Evolutionary conservation across 768 basidiomycete genomes (phyloP).

Genomic region (Kwoniella dendrophila): DNA sequence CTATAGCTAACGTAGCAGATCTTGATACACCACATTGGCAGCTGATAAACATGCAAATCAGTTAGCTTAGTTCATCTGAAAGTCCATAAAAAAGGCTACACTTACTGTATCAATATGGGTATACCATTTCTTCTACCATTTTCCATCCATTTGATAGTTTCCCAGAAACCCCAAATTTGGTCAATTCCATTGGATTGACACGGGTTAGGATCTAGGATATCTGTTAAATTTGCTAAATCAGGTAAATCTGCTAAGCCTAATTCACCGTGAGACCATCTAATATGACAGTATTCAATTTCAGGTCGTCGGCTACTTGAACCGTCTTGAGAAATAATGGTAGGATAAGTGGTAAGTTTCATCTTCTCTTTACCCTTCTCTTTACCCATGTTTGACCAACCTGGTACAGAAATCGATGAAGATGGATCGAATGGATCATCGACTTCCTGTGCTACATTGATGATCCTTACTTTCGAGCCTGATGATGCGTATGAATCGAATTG

Average conservation of each 20-base stretch:
- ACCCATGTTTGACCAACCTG: conserved; percentile 17
- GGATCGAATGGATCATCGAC: conserved; percentile 45
- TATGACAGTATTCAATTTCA: conserved; percentile 49
- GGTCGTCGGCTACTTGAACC: conserved; percentile 6
- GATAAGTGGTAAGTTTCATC: conserved; percentile 29
- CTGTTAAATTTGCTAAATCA: conserved; percentile 16
- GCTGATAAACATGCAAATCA: conserved; percentile 23
- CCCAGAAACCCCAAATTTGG: conserved; percentile 42
- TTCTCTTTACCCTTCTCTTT: conserved; percentile 41
- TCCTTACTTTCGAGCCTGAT: conserved; percentile 22
- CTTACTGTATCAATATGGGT: conserved; percentile 56
- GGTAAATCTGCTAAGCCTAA: conserved; percentile 44
- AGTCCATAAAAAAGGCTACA: conserved; percentile 5
- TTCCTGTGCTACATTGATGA: conserved; percentile 56
- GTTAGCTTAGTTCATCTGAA: neutral
- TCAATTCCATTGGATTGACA: conserved; percentile 11
- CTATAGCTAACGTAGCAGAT: conserved; percentile 52
- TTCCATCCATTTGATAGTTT: conserved; percentile 48
- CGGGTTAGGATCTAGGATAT: conserved; percentile 10
- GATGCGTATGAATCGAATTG: conserved; percentile 28
- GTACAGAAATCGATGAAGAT: neutral
- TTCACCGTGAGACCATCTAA: conserved; percentile 54
- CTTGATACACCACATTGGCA: conserved; percentile 56
- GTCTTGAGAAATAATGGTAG: conserved; percentile 10
- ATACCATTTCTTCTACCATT: conserved; percentile 32